Evolutionary conservation across 1,284 basidiomycete species (phyloP).

Genomic region (Leccinum pachyderme): DNA sequence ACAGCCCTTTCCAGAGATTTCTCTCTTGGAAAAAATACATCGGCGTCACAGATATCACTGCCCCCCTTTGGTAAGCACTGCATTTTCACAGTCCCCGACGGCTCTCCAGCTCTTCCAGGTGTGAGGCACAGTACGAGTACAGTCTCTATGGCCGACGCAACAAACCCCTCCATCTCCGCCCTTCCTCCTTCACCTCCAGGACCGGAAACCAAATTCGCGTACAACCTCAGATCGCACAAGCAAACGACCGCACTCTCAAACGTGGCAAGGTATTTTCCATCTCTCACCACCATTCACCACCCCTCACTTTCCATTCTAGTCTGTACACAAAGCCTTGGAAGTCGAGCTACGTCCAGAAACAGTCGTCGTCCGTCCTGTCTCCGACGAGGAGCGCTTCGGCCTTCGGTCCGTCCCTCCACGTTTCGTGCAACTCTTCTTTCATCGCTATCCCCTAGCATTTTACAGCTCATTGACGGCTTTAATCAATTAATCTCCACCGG

Average conservation of each 20-base stretch:
- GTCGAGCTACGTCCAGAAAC: constrained; percentile 66
- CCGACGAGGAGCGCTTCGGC: constrained; percentile 71
- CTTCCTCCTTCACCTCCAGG: constrained; percentile 56
- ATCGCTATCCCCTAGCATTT: constrained; percentile 40
- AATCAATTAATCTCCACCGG: constrained; percentile 48
- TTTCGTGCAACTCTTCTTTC: not conserved
- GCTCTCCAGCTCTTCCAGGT: constrained; percentile 42
- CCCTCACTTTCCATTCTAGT: constrained; percentile 37
- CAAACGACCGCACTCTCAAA: constrained; percentile 58
- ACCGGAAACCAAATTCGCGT: constrained; percentile 69
- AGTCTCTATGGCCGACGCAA: constrained; percentile 59
- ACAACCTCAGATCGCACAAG: constrained; percentile 52
- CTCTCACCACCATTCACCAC: not conserved
- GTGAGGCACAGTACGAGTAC: constrained; percentile 78
- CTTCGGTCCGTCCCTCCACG: constrained; percentile 45
- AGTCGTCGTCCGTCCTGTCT: constrained; percentile 47
- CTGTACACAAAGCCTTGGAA: constrained; percentile 79
- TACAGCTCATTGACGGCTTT: constrained; percentile 63
- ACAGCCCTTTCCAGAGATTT: constrained; percentile 38
- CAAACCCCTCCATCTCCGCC: constrained; percentile 53
- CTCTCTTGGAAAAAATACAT: constrained; percentile 38
- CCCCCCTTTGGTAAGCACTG: constrained; percentile 50
- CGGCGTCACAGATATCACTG: constrained; percentile 51
- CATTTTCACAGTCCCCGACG: not conserved
- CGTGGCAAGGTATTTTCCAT: constrained; percentile 55